Conservation (phyloP, 2,329 filamentous ascomycete genomes). For the Nectriaceae sp. region DNA sequence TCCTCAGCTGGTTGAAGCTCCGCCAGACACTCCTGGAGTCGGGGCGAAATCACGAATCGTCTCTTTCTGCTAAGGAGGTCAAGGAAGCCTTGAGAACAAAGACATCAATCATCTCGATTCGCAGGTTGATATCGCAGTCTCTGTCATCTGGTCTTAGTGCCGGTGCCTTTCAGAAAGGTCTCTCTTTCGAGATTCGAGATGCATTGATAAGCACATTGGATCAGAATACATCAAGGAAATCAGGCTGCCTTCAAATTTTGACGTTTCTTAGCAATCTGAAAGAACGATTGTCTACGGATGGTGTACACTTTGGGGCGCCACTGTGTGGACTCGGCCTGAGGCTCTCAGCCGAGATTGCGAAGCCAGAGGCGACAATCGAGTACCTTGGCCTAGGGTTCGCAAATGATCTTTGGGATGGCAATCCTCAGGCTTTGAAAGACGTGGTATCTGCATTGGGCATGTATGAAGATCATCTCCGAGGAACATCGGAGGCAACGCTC, state of each 20-base stretch:
- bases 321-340: constrained; percentile 34
- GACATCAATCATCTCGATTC: constrained; percentile 29
- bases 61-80: constrained; percentile 16
- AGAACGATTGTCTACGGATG: constrained; percentile 31
- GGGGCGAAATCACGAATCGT: constrained; percentile 1
- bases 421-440: constrained; percentile 18
- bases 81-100: constrained; percentile 21
- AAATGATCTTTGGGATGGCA: constrained; percentile 13
- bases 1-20: constrained; percentile 40
- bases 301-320: constrained; percentile 23
- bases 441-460: constrained; percentile 20
- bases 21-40: constrained; percentile 21
- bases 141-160: constrained; percentile 25
- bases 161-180: constrained; percentile 16
- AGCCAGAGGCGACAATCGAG: constrained; percentile 21
- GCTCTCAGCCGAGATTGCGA: constrained; percentile 31
- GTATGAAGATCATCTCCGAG: constrained; percentile 16
- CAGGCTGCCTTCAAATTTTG: constrained; percentile 26
- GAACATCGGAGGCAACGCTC: not conserved
- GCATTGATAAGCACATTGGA: constrained; percentile 23
- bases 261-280: constrained; percentile 44
- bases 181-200: constrained; percentile 25
- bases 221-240: constrained; percentile 3
- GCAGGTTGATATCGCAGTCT: constrained; percentile 33
- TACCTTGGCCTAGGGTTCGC: constrained; percentile 28